phyloP scores from a whole-genome alignment of 2,329 filamentous ascomycete genomes.

The Fusarium papillatum region DNA sequence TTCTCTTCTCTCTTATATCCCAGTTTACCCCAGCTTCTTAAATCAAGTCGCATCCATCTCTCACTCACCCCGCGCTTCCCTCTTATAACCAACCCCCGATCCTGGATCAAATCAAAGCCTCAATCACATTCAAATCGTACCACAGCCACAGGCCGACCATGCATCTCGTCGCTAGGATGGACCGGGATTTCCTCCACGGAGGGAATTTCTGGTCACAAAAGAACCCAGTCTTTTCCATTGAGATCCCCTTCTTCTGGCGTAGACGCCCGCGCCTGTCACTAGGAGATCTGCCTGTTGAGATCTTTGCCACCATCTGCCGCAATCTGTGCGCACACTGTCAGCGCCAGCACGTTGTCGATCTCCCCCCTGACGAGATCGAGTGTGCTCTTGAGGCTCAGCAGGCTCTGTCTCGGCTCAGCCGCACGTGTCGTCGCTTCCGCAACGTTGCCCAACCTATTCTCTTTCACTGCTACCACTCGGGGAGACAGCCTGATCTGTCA shows the following conservation, averaged over 20 bases:
- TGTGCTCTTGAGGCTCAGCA: constrained; percentile 40
- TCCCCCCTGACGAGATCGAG: constrained; percentile 39
- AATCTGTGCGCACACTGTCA: constrained; percentile 44
- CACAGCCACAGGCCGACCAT: constrained; percentile 13
- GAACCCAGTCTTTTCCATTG: constrained; percentile 18
- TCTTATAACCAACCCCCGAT: constrained; percentile 12
- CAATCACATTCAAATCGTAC: constrained; percentile 9
- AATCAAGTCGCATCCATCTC: neutral
- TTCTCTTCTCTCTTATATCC: neutral
- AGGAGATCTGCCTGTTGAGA: constrained; percentile 41
- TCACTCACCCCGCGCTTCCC: neutral
- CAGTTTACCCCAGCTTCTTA: neutral
- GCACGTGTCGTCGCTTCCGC: constrained; percentile 41
- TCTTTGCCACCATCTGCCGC: constrained; percentile 42
- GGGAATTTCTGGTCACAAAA: constrained; percentile 26
- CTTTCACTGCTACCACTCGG: constrained; percentile 44
- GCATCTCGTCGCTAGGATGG: constrained; percentile 39
- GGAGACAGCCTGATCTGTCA: constrained; percentile 27
- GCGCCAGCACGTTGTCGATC: constrained; percentile 42
- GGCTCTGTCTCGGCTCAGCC: constrained; percentile 43
- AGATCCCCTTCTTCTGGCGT: constrained; percentile 22
- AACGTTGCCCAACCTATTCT: constrained; percentile 40
- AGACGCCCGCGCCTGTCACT: constrained; percentile 34
- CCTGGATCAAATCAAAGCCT: constrained; percentile 14
- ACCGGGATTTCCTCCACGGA: constrained; percentile 40